Evolutionary conservation across 768 basidiomycete species (phyloP).

Genomic region (Baorangia bicolor): DNA sequence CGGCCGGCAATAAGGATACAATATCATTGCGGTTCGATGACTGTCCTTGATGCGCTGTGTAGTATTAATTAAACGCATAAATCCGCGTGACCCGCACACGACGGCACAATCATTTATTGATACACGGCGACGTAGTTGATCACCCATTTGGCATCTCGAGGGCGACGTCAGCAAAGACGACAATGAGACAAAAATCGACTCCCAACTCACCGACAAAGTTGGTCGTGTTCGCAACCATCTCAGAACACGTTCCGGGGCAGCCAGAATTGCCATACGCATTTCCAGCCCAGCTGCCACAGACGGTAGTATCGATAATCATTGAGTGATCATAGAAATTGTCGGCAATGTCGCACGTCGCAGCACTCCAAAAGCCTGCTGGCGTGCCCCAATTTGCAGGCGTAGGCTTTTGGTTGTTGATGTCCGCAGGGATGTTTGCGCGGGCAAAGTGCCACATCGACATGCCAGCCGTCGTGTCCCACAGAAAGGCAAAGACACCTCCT

Average conservation of each 20-base stretch:
- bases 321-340: constrained; percentile 50
- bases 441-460: constrained; percentile 59
- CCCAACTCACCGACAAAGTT: constrained; percentile 52
- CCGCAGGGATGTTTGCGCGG: constrained; percentile 47
- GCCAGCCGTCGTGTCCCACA: constrained; percentile 46
- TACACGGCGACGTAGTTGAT: constrained; percentile 57
- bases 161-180: constrained; percentile 1
- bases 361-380: constrained; percentile 52
- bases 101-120: constrained; percentile 25
- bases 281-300: constrained; percentile 34
- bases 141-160: constrained; percentile 52
- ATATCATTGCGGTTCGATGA: not conserved
- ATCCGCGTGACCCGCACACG: not conserved
- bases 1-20: not conserved
- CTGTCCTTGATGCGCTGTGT: not conserved
- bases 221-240: constrained; percentile 49
- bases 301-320: constrained; percentile 40
- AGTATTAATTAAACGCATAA: not conserved
- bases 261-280: constrained; percentile 22
- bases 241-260: constrained; percentile 44
- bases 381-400: constrained; percentile 48
- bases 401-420: constrained; percentile 44
- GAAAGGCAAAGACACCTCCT: constrained; percentile 58
- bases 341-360: constrained; percentile 46
- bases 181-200: not conserved